A percentile compares a stretch with the other conserved stretches of the same genome.
Evolutionary conservation across 1,139 yeast species (phyloP).

Genomic region (Blastobotrys petasosporus): DNA sequence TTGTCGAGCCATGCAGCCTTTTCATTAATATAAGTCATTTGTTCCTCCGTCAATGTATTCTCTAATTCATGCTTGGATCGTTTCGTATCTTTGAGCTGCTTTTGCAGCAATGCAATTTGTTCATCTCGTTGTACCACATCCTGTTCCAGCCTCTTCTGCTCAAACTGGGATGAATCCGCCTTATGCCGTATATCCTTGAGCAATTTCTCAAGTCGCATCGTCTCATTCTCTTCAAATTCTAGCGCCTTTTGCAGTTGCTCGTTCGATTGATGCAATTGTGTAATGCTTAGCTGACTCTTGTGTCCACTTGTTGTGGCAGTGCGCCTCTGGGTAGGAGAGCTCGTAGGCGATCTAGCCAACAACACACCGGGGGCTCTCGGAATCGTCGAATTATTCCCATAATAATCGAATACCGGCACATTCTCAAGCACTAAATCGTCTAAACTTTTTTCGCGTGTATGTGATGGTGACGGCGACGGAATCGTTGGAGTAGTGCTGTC

Average conservation of each 20-base stretch:
- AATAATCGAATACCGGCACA: neutral
- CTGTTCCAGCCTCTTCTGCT: conserved; percentile 29
- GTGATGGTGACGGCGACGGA: conserved; percentile 6
- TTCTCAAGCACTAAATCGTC: conserved; percentile 6
- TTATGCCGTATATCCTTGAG: conserved; percentile 21
- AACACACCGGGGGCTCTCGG: neutral
- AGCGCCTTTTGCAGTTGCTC: conserved; percentile 24
- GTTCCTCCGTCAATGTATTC: conserved; percentile 23
- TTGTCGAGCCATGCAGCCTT: conserved; percentile 33
- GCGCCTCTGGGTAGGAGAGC: neutral
- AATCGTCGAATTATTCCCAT: neutral
- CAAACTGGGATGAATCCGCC: conserved; percentile 18
- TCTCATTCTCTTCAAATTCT: conserved; percentile 27
- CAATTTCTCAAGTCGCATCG: conserved; percentile 21
- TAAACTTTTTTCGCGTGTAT: conserved; percentile 2
- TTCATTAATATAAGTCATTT: conserved; percentile 31
- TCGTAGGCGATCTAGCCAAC: neutral
- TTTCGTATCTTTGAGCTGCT: conserved; percentile 23
- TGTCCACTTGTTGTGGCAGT: neutral
- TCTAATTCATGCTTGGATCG: conserved; percentile 24
- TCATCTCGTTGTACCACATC: conserved; percentile 28
- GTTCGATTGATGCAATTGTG: conserved; percentile 9
- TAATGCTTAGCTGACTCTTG: conserved; percentile 1
- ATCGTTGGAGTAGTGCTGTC: no score
- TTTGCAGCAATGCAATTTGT: conserved; percentile 18